Evolutionary conservation across 2,329 filamentous ascomycete genomes (phyloP).

Genomic region (Aspergillus japonicus): DNA sequence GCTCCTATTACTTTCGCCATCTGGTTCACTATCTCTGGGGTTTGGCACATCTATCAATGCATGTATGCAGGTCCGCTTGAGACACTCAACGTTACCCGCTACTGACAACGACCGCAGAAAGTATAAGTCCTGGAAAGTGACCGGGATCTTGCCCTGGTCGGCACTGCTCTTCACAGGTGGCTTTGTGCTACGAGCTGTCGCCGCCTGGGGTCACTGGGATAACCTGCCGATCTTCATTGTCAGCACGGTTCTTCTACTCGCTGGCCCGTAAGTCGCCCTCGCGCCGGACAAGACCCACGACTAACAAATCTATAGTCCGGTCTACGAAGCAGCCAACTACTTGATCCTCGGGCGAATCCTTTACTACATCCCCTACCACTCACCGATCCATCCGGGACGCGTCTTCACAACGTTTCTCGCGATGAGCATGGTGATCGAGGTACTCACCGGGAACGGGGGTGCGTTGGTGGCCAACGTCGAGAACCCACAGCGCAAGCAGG

Average conservation of each 20-base stretch:
- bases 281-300: neutral
- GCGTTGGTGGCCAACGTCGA: constrained; percentile 44
- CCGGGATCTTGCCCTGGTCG: constrained; percentile 43
- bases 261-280: constrained; percentile 35
- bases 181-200: constrained; percentile 38
- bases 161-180: constrained; percentile 41
- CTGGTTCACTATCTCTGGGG: constrained; percentile 40
- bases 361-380: constrained; percentile 49
- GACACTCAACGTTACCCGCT: too few species aligned
- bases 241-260: constrained; percentile 40
- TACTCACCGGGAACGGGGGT: constrained; percentile 53
- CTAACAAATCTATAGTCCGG: constrained; percentile 26
- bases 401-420: constrained; percentile 60
- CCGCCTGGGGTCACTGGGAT: constrained; percentile 37
- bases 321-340: constrained; percentile 50
- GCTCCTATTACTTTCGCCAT: constrained; percentile 43
- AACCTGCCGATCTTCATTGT: constrained; percentile 40
- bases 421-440: constrained; percentile 50
- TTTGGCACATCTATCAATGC: constrained; percentile 41
- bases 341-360: constrained; percentile 55
- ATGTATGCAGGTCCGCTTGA: constrained; percentile 21
- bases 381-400: constrained; percentile 54
- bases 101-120: constrained; percentile 27
- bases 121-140: constrained; percentile 44
- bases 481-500: constrained; percentile 36